These are phyloP conservation scores for Apium graveolens DNA, from an alignment of 129 eudicot genomes.

Conservation along the genomic window DNA sequence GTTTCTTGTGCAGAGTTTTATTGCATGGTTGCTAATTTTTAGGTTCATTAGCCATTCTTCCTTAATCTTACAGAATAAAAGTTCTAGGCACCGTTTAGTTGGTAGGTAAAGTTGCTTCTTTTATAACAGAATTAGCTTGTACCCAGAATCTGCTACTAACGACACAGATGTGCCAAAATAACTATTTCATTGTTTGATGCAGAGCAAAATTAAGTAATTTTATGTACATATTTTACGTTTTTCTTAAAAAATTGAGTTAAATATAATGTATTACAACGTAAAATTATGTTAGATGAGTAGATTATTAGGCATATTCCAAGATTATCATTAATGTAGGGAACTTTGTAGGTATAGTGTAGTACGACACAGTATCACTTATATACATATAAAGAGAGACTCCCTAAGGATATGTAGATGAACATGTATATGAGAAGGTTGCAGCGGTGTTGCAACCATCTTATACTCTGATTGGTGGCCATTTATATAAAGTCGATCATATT, in stretches of 20 bases:
- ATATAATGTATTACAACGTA: neutral
- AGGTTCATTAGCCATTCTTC: neutral
- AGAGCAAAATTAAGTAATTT: neutral
- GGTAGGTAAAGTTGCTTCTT: neutral
- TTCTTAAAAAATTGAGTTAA: too few relatives aligned
- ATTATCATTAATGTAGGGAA: neutral
- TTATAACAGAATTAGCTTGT: neutral
- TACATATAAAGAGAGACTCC: neutral
- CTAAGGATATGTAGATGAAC: neutral
- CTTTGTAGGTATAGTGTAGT: neutral
- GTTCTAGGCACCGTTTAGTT: neutral
- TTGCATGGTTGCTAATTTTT: neutral
- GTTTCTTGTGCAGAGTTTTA: neutral
- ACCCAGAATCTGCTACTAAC: neutral
- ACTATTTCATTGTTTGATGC: neutral
- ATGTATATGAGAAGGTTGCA: neutral
- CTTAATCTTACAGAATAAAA: neutral
- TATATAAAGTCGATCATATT: neutral
- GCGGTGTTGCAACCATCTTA: neutral
- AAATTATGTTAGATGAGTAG: neutral
- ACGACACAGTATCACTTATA: neutral
- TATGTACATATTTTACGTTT: too few relatives aligned
- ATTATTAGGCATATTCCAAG: neutral
- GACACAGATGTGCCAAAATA: neutral
- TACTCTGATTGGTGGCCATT: neutral